Evolutionary conservation across 1,284 basidiomycete species (phyloP).

Genomic region (Anthracocystis walkeri): DNA sequence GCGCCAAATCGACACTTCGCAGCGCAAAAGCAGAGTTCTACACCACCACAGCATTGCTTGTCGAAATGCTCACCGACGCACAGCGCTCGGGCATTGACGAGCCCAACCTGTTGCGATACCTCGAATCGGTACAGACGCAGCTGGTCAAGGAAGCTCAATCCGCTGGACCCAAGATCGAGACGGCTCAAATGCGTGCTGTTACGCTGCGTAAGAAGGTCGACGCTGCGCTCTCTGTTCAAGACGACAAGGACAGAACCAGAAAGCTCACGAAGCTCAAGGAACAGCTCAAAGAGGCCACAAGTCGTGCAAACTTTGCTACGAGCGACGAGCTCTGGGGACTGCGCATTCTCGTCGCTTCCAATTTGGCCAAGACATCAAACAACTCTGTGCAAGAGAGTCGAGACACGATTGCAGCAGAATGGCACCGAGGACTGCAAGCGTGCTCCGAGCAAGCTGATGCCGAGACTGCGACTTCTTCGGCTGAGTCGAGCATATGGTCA

Average conservation of each 20-base stretch:
- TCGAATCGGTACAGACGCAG: slow-evolving; percentile 39
- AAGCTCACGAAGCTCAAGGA: slow-evolving; percentile 25
- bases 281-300: slow-evolving; percentile 36
- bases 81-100: slow-evolving; percentile 54
- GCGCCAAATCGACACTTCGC: background rate
- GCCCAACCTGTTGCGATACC: slow-evolving; percentile 50
- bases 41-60: slow-evolving; percentile 29
- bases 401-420: slow-evolving; percentile 32
- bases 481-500: slow-evolving; percentile 31
- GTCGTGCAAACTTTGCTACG: slow-evolving; percentile 11
- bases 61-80: slow-evolving; percentile 46
- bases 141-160: slow-evolving; percentile 41
- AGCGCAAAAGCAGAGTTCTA: slow-evolving; percentile 44
- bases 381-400: slow-evolving; percentile 17
- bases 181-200: slow-evolving; percentile 41
- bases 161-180: slow-evolving; percentile 36
- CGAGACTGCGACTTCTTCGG: slow-evolving; percentile 4
- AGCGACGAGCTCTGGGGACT: slow-evolving; percentile 49
- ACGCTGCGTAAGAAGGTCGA: slow-evolving; percentile 29
- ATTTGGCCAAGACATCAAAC: slow-evolving; percentile 20
- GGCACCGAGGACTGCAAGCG: slow-evolving; percentile 38
- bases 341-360: slow-evolving; percentile 33
- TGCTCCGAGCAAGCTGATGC: slow-evolving; percentile 21
- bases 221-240: slow-evolving; percentile 13
- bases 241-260: slow-evolving; percentile 21